A percentile compares a stretch with the other conserved stretches of the same genome.
phyloP scores from a whole-genome alignment of 2,329 filamentous ascomycete species.

The Penicillium psychrosexuale region DNA sequence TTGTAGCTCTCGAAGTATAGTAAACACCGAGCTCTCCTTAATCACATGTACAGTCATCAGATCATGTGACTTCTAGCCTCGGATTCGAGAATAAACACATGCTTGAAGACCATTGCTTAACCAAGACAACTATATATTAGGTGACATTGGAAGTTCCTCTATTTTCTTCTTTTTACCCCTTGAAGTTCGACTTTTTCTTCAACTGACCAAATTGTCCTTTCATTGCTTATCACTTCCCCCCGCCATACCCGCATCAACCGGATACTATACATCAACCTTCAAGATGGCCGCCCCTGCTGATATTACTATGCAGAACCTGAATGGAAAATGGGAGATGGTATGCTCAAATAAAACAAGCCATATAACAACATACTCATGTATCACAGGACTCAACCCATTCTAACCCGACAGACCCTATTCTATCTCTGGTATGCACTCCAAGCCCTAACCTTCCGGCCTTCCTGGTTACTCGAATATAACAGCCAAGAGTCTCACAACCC shows the following conservation, averaged over 20 bases:
- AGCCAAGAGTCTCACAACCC: neutral
- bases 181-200: neutral
- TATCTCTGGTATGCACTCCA: slow-evolving; percentile 54
- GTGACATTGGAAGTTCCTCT: neutral
- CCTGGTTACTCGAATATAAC: neutral
- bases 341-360: slow-evolving; percentile 21
- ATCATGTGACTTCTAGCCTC: slow-evolving; percentile 15
- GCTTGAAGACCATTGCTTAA: neutral
- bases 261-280: slow-evolving; percentile 13
- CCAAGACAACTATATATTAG: slow-evolving; percentile 13
- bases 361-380: neutral
- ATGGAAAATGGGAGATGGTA: slow-evolving; percentile 69
- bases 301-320: slow-evolving; percentile 66
- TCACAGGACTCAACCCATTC: slow-evolving; percentile 71
- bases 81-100: slow-evolving; percentile 24
- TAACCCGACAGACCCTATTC: slow-evolving; percentile 64
- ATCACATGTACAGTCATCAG: slow-evolving; percentile 14
- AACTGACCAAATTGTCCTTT: neutral
- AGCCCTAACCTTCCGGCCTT: neutral
- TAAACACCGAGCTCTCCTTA: slow-evolving; percentile 11
- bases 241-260: slow-evolving; percentile 19
- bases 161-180: neutral
- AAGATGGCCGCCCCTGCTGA: slow-evolving; percentile 69
- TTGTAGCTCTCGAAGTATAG: slow-evolving; percentile 7
- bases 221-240: slow-evolving; percentile 8